Evolutionary conservation across 257 asterid species (phyloP).

Genomic region (Solanum rostratum): DNA sequence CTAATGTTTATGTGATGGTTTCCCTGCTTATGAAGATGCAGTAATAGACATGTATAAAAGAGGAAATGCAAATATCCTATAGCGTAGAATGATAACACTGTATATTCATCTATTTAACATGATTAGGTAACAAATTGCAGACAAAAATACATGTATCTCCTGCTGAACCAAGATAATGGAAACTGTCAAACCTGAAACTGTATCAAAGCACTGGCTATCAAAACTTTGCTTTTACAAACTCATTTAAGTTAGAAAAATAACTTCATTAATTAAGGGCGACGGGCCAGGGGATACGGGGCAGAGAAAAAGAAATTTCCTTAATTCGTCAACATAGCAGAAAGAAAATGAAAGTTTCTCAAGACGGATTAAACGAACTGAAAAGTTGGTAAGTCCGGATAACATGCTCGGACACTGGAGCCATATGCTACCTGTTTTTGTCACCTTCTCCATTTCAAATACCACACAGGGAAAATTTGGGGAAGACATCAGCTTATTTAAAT

Average conservation of each 20-base stretch:
- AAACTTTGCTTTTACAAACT: neutral
- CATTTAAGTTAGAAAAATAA: neutral
- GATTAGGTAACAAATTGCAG: neutral
- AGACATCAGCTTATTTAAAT: neutral
- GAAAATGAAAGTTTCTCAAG: neutral
- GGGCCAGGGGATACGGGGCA: neutral
- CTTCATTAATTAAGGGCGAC: neutral
- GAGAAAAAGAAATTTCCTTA: neutral
- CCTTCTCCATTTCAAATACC: neutral
- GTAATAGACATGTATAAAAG: neutral
- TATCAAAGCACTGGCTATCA: neutral
- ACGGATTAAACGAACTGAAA: neutral
- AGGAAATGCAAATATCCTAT: neutral
- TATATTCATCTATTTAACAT: neutral
- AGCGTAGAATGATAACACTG: neutral
- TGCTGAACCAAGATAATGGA: neutral
- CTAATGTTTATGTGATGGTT: neutral
- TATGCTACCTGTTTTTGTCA: neutral
- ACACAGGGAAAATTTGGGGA: neutral
- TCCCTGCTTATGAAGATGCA: neutral
- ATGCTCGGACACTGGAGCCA: neutral
- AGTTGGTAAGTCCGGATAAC: neutral
- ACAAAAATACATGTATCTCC: neutral
- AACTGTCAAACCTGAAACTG: neutral
- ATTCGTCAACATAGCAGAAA: neutral